A percentile compares a stretch with the other conserved stretches of the same genome.
Evolutionary conservation across 2,329 filamentous ascomycete species (phyloP).

Genomic region (Aspergillus neoniger): DNA sequence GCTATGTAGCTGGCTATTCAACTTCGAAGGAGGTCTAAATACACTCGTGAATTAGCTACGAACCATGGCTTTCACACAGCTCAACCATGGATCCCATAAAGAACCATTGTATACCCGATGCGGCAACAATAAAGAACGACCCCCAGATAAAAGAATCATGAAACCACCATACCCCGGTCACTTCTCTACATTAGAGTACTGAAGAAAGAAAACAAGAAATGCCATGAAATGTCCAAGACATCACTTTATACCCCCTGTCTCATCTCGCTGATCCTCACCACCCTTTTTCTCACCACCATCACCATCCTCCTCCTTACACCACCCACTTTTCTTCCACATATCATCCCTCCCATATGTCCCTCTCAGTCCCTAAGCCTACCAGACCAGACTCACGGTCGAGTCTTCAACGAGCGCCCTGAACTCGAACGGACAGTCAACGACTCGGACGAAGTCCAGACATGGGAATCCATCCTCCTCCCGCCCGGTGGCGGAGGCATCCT

Average conservation of each 20-base stretch:
- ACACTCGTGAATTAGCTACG: too few species aligned
- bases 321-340: conserved; percentile 3
- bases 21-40: background rate
- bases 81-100: background rate
- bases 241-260: background rate
- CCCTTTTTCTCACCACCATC: conserved; percentile 10
- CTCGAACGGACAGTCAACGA: background rate
- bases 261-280: conserved; percentile 5
- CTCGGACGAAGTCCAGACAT: background rate
- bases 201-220: background rate
- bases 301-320: conserved; percentile 8
- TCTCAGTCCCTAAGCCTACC: background rate
- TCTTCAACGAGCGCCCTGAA: background rate
- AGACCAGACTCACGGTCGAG: background rate
- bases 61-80: background rate
- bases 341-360: background rate
- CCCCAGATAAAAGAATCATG: background rate
- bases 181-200: too few species aligned
- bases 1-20: background rate
- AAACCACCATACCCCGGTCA: background rate
- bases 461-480: conserved; percentile 13
- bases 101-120: background rate
- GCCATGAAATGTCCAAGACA: background rate
- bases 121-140: background rate
- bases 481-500: conserved; percentile 9